These are phyloP conservation scores for Arthrobotrys sinensis DNA, from an alignment of 2,329 filamentous ascomycete genomes.

Conservation along the genomic window DNA sequence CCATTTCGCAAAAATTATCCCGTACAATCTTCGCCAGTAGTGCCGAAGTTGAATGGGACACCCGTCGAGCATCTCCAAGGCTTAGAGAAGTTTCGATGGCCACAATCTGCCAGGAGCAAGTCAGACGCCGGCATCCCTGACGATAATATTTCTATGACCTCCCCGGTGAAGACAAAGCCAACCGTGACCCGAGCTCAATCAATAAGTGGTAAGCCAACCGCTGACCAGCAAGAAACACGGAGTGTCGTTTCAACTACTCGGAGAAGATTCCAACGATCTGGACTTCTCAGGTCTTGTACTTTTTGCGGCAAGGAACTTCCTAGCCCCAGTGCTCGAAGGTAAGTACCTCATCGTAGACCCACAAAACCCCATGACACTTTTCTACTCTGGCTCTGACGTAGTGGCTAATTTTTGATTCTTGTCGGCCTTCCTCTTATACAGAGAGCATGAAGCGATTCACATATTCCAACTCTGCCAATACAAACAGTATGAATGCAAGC, in stretches of 20 bases:
- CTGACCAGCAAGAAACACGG: slow-evolving; percentile 42
- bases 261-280: not conserved
- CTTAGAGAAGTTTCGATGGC: slow-evolving; percentile 11
- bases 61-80: slow-evolving; percentile 2
- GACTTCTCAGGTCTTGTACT: slow-evolving; percentile 25
- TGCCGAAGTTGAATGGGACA: not conserved
- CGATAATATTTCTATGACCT: slow-evolving; percentile 14
- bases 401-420: not conserved
- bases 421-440: slow-evolving; percentile 1
- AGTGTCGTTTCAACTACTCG: slow-evolving; percentile 41
- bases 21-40: slow-evolving; percentile 21
- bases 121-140: slow-evolving; percentile 16
- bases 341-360: not conserved
- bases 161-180: slow-evolving; percentile 21
- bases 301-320: slow-evolving; percentile 51
- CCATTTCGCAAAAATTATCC: slow-evolving; percentile 39
- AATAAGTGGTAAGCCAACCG: slow-evolving; percentile 20
- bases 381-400: too few species aligned
- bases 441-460: slow-evolving; percentile 54
- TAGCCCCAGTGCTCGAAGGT: slow-evolving; percentile 58
- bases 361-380: not conserved
- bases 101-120: slow-evolving; percentile 22
- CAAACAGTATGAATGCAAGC: slow-evolving; percentile 56
- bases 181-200: slow-evolving; percentile 2
- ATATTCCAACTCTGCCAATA: slow-evolving; percentile 33